A percentile compares a stretch with the other conserved stretches of the same genome.
Conservation (phyloP, 2,329 filamentous ascomycete species). For the Exophiala oligosperma region DNA sequence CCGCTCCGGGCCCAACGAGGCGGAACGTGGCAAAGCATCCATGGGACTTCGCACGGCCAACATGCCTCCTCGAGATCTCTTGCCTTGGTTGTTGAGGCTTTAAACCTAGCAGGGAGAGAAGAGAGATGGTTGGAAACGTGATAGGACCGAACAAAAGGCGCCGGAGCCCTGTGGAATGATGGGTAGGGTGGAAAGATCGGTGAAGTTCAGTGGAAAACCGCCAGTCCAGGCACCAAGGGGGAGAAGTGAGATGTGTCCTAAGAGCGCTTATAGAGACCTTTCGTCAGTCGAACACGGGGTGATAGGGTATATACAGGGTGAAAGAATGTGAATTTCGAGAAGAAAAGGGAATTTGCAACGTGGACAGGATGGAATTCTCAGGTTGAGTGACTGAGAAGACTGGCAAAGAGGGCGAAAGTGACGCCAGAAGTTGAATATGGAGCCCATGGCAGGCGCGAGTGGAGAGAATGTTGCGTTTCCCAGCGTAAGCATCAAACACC, state of each 20-base stretch:
- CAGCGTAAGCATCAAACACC: conserved; percentile 20
- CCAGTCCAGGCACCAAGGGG: background rate
- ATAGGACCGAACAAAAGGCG: background rate
- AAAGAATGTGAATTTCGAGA: background rate
- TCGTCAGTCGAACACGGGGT: too few species aligned
- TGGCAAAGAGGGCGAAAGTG: conserved; percentile 11
- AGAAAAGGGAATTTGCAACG: conserved; percentile 3
- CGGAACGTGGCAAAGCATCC: conserved; percentile 26
- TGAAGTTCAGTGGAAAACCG: background rate
- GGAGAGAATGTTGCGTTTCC: conserved; percentile 8
- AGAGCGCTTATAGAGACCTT: background rate
- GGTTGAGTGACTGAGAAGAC: conserved; percentile 9
- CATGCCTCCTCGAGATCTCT: conserved; percentile 22
- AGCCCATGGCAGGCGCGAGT: background rate
- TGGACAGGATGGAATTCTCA: conserved; percentile 2
- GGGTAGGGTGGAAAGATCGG: background rate
- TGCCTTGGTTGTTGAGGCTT: background rate
- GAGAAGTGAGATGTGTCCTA: background rate
- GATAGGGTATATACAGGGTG: background rate
- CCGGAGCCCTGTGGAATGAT: too few species aligned
- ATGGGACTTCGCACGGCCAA: conserved; percentile 29
- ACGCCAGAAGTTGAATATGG: conserved; percentile 11
- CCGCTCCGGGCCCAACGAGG: conserved; percentile 18
- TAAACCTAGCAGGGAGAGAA: conserved; percentile 10
- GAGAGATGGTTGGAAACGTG: background rate